Evolutionary conservation across 2,329 filamentous ascomycete species (phyloP), one percentile per base, ranked within the genome.

Genomic region (Decorospora gaudefroyi): DNA sequence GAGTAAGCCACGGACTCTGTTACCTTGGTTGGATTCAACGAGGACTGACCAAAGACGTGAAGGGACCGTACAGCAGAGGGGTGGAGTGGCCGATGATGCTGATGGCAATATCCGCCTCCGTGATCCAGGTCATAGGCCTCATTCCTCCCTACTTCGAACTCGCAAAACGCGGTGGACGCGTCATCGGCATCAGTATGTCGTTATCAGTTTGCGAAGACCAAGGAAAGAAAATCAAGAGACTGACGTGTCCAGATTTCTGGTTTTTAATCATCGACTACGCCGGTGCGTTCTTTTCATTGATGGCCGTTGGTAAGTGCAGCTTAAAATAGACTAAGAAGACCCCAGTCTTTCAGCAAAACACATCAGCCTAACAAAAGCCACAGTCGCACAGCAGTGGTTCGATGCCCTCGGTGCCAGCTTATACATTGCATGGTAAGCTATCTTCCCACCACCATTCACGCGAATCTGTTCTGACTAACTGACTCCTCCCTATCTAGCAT

Each of bases 221-320:
- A 16, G 12, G 2, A 9, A 2, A 2, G 6, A 7, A 6, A 4
- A 16, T 2, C 19, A 2, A 6, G 5, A 13, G 15, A 31, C 51
- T 59, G 9, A 62, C 29, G 23, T 27, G 15, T 35, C 15, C 36
- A 76, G 76, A 76, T 51, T 79, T 77, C 61, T 66, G 81, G 10
- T 86, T 86, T 53, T 64, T 86, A 3, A 67, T 70, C 0, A 80
- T 85, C 54, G 83, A 86, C 56, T 83, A 77, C 43, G 54, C 75
- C 1, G 83, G 83, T 2, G 83, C 82, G 0, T 75, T 85, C 43
- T 85, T 86, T 62, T 85, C 81, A 0, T 73, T 85, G 15, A 77
- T 85, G 73, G 80, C 82, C 1, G 65, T 85, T 7, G 78, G 79
- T 80, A 70, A 18, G 74, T 49, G 13, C 13, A n/a, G n/a, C n/a